A percentile compares a stretch with the other conserved stretches of the same genome.
phyloP scores from a whole-genome alignment of 2,329 filamentous ascomycete species.

The Colletotrichum noveboracense region DNA sequence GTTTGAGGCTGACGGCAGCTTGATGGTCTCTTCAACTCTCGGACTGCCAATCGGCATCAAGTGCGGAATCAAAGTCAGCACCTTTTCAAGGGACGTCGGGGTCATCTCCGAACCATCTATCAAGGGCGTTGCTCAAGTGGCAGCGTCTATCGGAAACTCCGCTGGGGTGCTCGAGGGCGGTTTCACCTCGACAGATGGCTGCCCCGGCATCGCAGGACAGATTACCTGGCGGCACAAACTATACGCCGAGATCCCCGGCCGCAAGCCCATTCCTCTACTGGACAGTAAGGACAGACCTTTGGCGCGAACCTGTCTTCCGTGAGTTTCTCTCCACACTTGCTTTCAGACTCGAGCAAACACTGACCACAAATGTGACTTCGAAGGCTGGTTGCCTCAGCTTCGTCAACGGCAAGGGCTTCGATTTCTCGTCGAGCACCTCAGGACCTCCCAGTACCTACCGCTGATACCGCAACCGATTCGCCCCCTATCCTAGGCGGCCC shows the following conservation, averaged over 20 bases:
- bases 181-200: slow-evolving; percentile 26
- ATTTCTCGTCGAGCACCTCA: not conserved
- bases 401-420: not conserved
- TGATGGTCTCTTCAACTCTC: slow-evolving; percentile 28
- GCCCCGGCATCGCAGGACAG: slow-evolving; percentile 29
- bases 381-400: not conserved
- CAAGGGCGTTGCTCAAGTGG: slow-evolving; percentile 25
- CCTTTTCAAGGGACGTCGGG: slow-evolving; percentile 25
- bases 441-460: not conserved
- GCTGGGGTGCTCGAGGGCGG: slow-evolving; percentile 20
- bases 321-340: not conserved
- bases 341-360: not conserved
- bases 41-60: slow-evolving; percentile 33
- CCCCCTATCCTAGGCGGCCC: not conserved
- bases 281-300: slow-evolving; percentile 27
- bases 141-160: slow-evolving; percentile 15
- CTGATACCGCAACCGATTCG: not conserved
- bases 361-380: not conserved
- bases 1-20: slow-evolving; percentile 31
- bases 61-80: slow-evolving; percentile 26
- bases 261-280: slow-evolving; percentile 20
- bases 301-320: slow-evolving; percentile 26
- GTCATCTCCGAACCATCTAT: slow-evolving; percentile 32
- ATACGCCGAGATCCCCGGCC: slow-evolving; percentile 23
- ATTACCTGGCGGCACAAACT: slow-evolving; percentile 33